These are phyloP conservation scores for Petunia hybrid DNA, from an alignment of 305 asterid species.

Conservation along the genomic window DNA sequence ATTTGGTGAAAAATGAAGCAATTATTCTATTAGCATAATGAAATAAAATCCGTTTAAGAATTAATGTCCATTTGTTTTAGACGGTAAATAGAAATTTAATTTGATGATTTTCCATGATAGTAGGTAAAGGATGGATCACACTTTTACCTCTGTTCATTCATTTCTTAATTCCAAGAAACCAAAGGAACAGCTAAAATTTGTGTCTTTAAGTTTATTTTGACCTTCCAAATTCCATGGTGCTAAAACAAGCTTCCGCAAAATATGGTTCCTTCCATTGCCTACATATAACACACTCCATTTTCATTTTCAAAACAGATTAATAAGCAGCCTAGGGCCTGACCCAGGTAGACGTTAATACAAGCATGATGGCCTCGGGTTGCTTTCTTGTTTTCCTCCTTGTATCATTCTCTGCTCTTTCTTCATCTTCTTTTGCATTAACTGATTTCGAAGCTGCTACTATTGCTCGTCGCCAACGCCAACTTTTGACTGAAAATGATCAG, in stretches of 20 bases:
- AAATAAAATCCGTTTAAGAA: neutral
- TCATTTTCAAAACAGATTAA: constrained; percentile 29
- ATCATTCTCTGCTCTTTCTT: constrained; percentile 34
- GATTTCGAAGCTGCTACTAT: constrained; percentile 23
- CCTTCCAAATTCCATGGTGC: constrained; percentile 45
- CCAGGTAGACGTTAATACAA: constrained; percentile 55
- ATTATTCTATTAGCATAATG: neutral
- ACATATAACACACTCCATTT: constrained; percentile 45
- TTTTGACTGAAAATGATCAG: neutral
- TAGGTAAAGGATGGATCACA: neutral
- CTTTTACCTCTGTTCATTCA: neutral
- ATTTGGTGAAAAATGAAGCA: neutral
- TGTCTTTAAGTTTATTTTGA: constrained; percentile 27
- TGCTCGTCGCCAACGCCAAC: constrained; percentile 33
- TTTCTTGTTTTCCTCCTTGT: constrained; percentile 44
- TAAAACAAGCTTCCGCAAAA: constrained; percentile 38
- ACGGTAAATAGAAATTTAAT: neutral
- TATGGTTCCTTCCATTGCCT: constrained; percentile 35
- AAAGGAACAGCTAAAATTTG: constrained; percentile 24
- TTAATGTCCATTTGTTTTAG: neutral
- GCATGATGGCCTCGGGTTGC: constrained; percentile 63
- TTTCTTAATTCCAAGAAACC: neutral
- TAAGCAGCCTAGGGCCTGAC: constrained; percentile 70
- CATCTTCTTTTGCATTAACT: constrained; percentile 38
- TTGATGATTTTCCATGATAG: constrained; percentile 29